These are phyloP conservation scores for Theileria equi DNA, from an alignment of 169 alveolate genomes.

Conservation along the genomic window DNA sequence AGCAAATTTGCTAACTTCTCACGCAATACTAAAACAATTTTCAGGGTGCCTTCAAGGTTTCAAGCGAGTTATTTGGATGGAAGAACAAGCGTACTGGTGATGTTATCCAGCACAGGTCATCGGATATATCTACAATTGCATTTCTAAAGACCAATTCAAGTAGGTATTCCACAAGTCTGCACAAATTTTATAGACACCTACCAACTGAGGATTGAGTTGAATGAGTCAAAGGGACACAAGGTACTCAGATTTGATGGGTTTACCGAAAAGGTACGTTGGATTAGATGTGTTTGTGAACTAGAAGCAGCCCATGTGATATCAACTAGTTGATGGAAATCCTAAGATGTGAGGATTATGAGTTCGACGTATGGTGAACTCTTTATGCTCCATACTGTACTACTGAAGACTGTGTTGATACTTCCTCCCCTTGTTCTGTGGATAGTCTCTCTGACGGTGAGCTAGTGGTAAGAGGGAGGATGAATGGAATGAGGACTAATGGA, in stretches of 20 bases:
- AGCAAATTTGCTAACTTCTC: no score
- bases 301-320: no score
- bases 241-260: slow-evolving; percentile 71
- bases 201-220: slow-evolving; percentile 74
- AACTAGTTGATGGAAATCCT: no score
- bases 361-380: no score
- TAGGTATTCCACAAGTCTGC: slow-evolving; percentile 9
- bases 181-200: slow-evolving; percentile 45
- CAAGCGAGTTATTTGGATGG: slow-evolving; percentile 88
- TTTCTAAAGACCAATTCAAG: slow-evolving; percentile 78
- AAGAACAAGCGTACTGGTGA: slow-evolving; percentile 85
- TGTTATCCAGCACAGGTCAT: slow-evolving; percentile 81
- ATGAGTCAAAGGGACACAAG: slow-evolving; percentile 67
- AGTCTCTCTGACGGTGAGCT: no score
- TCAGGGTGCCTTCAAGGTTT: slow-evolving; percentile 87
- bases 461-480: no score
- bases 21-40: no score
- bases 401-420: no score
- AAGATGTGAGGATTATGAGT: no score
- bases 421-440: no score
- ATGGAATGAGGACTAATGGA: no score
- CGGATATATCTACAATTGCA: slow-evolving; percentile 75
- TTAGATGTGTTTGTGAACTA: neutral
- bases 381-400: no score
- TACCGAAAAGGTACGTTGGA: slow-evolving; percentile 68